A percentile compares a stretch with the other conserved stretches of the same genome.
These are phyloP conservation scores for Monosporascus cannonballus DNA, from an alignment of 2,329 filamentous ascomycete species.

Conservation along the genomic window DNA sequence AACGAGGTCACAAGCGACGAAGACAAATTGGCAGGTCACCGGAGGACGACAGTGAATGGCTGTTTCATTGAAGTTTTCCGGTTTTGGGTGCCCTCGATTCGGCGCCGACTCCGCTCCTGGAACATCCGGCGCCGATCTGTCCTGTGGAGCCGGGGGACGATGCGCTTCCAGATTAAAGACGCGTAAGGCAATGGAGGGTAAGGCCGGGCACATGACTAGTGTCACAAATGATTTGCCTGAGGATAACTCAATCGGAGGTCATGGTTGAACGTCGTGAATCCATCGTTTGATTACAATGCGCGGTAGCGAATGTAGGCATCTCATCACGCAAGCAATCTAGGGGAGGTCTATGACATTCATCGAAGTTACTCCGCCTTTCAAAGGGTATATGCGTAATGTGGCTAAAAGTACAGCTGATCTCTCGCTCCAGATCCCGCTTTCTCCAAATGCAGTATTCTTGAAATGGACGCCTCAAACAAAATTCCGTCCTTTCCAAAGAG, in stretches of 20 bases:
- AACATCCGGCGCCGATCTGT: background rate
- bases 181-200: background rate
- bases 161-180: background rate
- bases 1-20: too few relatives aligned
- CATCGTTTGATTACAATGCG: background rate
- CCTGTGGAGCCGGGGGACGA: background rate
- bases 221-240: background rate
- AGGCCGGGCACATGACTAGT: too few relatives aligned
- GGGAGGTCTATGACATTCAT: conserved; percentile 4
- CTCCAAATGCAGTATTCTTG: conserved; percentile 2
- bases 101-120: background rate
- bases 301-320: conserved; percentile 17
- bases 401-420: conserved; percentile 19
- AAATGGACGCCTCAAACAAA: conserved; percentile 7
- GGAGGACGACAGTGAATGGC: too few relatives aligned
- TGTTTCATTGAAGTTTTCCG: background rate
- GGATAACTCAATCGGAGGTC: background rate
- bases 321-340: conserved; percentile 8
- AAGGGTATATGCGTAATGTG: conserved; percentile 19
- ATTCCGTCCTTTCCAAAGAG: conserved; percentile 4
- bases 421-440: conserved; percentile 11
- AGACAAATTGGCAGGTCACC: too few relatives aligned
- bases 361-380: conserved; percentile 15
- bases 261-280: background rate
- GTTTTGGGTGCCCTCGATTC: background rate